Percentiles rank a stretch among this genome's conserved stretches.
These are phyloP conservation scores for Marchantia paleacea DNA, from an alignment of 225 moss, liverwort and hornwort species.

Conservation along the genomic window DNA sequence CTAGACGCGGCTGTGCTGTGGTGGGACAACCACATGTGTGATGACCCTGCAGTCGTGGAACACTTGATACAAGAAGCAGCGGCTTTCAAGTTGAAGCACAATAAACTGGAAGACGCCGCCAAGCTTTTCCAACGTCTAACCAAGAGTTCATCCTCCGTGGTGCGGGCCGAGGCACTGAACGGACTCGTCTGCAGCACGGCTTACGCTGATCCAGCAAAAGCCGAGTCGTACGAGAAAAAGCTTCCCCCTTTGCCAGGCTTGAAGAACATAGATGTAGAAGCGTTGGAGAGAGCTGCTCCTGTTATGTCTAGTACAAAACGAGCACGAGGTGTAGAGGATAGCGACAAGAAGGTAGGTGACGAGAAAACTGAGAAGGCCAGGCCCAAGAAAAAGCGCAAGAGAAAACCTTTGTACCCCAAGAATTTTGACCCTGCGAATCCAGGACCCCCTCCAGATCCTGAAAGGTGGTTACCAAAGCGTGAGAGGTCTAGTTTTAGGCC, in stretches of 20 bases:
- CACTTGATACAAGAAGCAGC: slow-evolving; percentile 63
- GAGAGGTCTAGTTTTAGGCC: slow-evolving; percentile 85
- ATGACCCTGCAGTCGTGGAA: slow-evolving; percentile 42
- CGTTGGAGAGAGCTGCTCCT: slow-evolving; percentile 77
- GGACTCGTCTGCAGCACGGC: slow-evolving; percentile 85
- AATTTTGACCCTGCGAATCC: slow-evolving; percentile 91
- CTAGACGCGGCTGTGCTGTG: slow-evolving; percentile 78
- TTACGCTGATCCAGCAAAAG: slow-evolving; percentile 63
- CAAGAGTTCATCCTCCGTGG: slow-evolving; percentile 68
- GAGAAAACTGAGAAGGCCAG: slow-evolving; percentile 60
- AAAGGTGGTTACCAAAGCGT: slow-evolving; percentile 93
- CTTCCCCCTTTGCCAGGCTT: slow-evolving; percentile 73
- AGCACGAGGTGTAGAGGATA: slow-evolving; percentile 63
- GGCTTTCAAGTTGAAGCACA: slow-evolving; percentile 87
- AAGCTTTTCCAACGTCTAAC: slow-evolving; percentile 67
- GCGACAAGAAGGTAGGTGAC: slow-evolving; percentile 58
- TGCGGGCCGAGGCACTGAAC: slow-evolving; percentile 77
- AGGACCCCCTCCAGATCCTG: slow-evolving; percentile 96
- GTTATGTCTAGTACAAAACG: slow-evolving; percentile 58
- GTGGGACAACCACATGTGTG: slow-evolving; percentile 86
- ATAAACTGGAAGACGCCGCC: slow-evolving; percentile 75
- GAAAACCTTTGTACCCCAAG: slow-evolving; percentile 86
- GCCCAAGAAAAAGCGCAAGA: slow-evolving; percentile 81
- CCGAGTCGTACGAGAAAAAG: slow-evolving; percentile 77
- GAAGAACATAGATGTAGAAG: slow-evolving; percentile 58